Evolutionary conservation across 768 basidiomycete genomes (phyloP).

Genomic region (Rhodotorula sphaerocarpa): DNA sequence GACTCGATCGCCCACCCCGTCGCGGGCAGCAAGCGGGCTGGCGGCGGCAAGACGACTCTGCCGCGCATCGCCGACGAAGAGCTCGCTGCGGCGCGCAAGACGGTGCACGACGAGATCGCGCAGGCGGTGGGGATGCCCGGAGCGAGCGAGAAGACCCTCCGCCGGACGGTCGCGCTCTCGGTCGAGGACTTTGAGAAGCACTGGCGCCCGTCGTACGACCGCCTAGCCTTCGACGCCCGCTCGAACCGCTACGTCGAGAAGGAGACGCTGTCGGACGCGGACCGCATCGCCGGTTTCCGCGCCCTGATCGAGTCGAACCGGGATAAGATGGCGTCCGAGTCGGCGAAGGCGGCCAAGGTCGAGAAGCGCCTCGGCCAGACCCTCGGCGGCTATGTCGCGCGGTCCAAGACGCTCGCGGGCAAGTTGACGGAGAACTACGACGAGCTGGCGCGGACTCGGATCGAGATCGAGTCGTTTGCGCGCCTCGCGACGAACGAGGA

Average conservation of each 20-base stretch:
- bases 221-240: conserved; percentile 52
- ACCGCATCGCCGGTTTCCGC: conserved; percentile 58
- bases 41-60: conserved; percentile 58
- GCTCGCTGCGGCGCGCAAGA: conserved; percentile 59
- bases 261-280: conserved; percentile 52
- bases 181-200: conserved; percentile 28
- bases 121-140: conserved; percentile 72
- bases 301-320: conserved; percentile 57
- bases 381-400: conserved; percentile 82
- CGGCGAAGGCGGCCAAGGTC: conserved; percentile 66
- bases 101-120: conserved; percentile 74
- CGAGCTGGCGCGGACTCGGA: conserved; percentile 57
- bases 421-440: conserved; percentile 54
- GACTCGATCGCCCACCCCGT: conserved; percentile 80
- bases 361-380: conserved; percentile 84
- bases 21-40: conserved; percentile 73
- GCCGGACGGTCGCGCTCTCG: conserved; percentile 56
- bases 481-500: conserved; percentile 64
- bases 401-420: conserved; percentile 54
- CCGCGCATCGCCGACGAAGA: conserved; percentile 68
- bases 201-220: conserved; percentile 47
- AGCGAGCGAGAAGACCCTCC: conserved; percentile 68
- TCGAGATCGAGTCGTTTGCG: conserved; percentile 72
- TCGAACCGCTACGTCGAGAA: conserved; percentile 62
- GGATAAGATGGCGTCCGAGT: conserved; percentile 68